Evolutionary conservation across 1,284 basidiomycete species (phyloP).

Genomic region (Malassezia restricta): DNA sequence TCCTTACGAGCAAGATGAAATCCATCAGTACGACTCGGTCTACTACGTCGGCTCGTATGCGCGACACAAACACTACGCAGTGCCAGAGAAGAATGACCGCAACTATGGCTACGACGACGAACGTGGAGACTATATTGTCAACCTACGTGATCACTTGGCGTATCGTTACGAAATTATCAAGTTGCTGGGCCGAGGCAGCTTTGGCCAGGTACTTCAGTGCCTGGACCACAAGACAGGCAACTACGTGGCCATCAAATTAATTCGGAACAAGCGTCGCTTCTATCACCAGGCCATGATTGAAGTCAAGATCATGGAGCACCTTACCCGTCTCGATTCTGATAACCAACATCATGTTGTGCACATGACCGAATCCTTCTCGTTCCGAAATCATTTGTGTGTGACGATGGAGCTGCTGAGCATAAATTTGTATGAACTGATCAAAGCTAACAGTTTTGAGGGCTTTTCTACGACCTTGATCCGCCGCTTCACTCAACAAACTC

Average conservation of each 20-base stretch:
- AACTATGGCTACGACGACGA: slow-evolving; percentile 98
- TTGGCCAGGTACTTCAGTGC: slow-evolving; percentile 92
- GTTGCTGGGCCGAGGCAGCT: slow-evolving; percentile 90
- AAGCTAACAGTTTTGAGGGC: slow-evolving; percentile 93
- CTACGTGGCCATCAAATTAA: slow-evolving; percentile 96
- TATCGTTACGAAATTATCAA: slow-evolving; percentile 91
- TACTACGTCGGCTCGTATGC: slow-evolving; percentile 61
- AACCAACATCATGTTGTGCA: slow-evolving; percentile 94
- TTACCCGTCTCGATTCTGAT: slow-evolving; percentile 93
- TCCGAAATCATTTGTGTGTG: slow-evolving; percentile 93
- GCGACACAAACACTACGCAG: slow-evolving; percentile 31
- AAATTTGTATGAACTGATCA: slow-evolving; percentile 97
- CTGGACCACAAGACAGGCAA: slow-evolving; percentile 92
- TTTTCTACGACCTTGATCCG: slow-evolving; percentile 90
- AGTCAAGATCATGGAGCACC: slow-evolving; percentile 92
- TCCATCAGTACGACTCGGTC: slow-evolving; percentile 71
- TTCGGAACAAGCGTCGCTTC: slow-evolving; percentile 97
- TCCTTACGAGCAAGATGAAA: slow-evolving; percentile 73
- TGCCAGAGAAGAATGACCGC: slow-evolving; percentile 61
- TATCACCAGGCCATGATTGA: slow-evolving; percentile 96
- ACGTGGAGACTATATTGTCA: slow-evolving; percentile 85
- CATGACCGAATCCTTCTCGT: slow-evolving; percentile 98
- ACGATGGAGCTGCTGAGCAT: slow-evolving; percentile 96
- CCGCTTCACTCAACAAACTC: slow-evolving; percentile 90
- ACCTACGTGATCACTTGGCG: slow-evolving; percentile 80